Percentiles rank a stretch among this genome's conserved stretches.
These are phyloP conservation scores for Primulina tabacum DNA, from an alignment of 257 asterid genomes.

Conservation along the genomic window DNA sequence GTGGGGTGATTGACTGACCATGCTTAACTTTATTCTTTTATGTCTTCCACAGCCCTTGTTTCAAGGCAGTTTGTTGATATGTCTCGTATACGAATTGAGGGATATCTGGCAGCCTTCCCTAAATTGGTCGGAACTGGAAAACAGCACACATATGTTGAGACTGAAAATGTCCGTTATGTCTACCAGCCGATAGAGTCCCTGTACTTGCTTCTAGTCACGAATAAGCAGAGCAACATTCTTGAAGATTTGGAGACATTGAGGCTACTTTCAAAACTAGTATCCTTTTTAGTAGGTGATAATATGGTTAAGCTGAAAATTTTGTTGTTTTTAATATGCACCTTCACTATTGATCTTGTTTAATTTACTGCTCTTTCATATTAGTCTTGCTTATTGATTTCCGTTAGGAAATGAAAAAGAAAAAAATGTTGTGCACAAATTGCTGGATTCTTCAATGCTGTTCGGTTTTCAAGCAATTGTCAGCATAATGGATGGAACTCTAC, in stretches of 20 bases:
- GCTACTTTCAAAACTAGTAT: slow-evolving; percentile 88
- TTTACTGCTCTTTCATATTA: slow-evolving; percentile 18
- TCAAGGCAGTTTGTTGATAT: slow-evolving; percentile 97
- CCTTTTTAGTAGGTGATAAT: slow-evolving; percentile 36
- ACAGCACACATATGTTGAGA: slow-evolving; percentile 87
- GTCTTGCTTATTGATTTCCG: slow-evolving; percentile 21
- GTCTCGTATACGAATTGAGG: slow-evolving; percentile 95
- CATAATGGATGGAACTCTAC: neutral
- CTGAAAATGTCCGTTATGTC: slow-evolving; percentile 92
- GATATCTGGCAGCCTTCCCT: slow-evolving; percentile 94
- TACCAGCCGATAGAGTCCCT: slow-evolving; percentile 89
- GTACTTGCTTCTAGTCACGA: slow-evolving; percentile 88
- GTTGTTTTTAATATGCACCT: neutral
- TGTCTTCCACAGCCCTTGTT: slow-evolving; percentile 66
- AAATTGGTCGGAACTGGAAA: slow-evolving; percentile 90
- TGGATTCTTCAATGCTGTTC: neutral
- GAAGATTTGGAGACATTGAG: slow-evolving; percentile 89
- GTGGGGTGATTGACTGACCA: slow-evolving; percentile 8
- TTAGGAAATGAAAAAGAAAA: slow-evolving; percentile 7
- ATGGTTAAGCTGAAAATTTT: neutral
- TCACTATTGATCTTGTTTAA: slow-evolving; percentile 11
- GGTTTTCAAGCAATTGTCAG: neutral
- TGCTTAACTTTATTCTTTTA: slow-evolving; percentile 28
- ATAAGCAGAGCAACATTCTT: slow-evolving; percentile 92
- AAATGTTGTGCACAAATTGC: slow-evolving; percentile 1